Base-by-base conservation (phyloP, 1,284 basidiomycete genomes). In the Puccinia novopanici region DNA sequence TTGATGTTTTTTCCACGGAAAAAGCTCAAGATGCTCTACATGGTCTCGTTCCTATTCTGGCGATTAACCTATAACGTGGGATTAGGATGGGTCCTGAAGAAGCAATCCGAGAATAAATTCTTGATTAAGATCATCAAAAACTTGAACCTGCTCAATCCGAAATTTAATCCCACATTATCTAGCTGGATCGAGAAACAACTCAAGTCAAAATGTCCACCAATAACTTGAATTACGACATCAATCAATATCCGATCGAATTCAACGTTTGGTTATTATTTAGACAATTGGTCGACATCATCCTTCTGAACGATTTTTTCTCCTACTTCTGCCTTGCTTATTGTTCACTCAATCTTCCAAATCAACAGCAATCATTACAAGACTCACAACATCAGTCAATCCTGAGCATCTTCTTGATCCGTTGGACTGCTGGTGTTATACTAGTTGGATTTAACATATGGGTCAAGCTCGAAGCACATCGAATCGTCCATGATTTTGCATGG, bases 381-480 rank as follows among this genome's bases (percentile, higher is more conserved):
- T 50, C 90, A 92, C 68, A 40, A 73, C 37, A 52, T 42, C 63
- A 67, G 24, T 67, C 63, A 67, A 94, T 92, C 1, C 1, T 82
- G 89, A 52, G 85, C 89, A 22, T 89, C 93, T 67, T 94, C 85
- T 85, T 92, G 74, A 88, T 94, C 85, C 90, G 93, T 83, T 98
- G 96, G 95, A 86, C 92, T 61, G 91, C 91, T 17, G 96, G 97
- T 17, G 87, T 93, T 83, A 89, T 90, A 0, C 88, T 99, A 50
- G 95, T 99, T 84, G 89, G 89, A 55, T 98, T 99, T 89, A 99
- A 99, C 86, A 89, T 98, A 52, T 99, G 96, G 95, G 95, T 99
- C 83, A 99, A 99, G 87, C 92, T 93, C 17, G 96, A 99, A 84
- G 96, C 96, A 0, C 96, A 99, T 86, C 89, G 94, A 71, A 94